These are phyloP conservation scores for Alnus rubra DNA, from an alignment of 306 rosid species.

Conservation along the genomic window DNA sequence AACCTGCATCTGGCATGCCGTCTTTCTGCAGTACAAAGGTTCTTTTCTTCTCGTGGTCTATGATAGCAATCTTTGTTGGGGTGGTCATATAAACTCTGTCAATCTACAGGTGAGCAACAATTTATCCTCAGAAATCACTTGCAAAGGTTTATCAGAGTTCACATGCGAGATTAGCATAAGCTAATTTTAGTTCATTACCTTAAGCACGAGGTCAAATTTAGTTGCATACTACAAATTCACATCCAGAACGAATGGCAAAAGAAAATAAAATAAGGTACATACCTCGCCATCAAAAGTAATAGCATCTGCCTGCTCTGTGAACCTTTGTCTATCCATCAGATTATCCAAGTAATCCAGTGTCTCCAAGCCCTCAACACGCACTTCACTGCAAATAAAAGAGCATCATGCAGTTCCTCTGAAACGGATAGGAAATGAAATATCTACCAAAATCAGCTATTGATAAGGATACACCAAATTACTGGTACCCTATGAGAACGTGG, in stretches of 20 bases:
- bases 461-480: background rate
- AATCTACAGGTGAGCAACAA: slow-evolving; percentile 37
- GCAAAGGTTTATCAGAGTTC: background rate
- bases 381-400: slow-evolving; percentile 60
- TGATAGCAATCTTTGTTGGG: slow-evolving; percentile 67
- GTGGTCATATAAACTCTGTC: slow-evolving; percentile 65
- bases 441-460: slow-evolving; percentile 16
- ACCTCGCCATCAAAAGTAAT: slow-evolving; percentile 80
- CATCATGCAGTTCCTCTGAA: slow-evolving; percentile 30
- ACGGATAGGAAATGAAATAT: slow-evolving; percentile 12
- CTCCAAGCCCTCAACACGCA: slow-evolving; percentile 81
- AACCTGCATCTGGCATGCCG: slow-evolving; percentile 76
- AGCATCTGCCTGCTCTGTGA: slow-evolving; percentile 88
- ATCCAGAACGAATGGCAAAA: slow-evolving; percentile 3
- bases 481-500: background rate
- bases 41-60: slow-evolving; percentile 83
- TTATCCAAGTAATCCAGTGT: slow-evolving; percentile 78
- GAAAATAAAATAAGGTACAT: slow-evolving; percentile 8
- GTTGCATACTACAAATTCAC: background rate
- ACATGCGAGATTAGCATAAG: background rate
- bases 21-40: slow-evolving; percentile 67
- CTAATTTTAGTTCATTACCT: background rate
- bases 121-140: slow-evolving; percentile 15
- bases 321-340: slow-evolving; percentile 50
- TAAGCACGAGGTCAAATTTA: slow-evolving; percentile 4